Conservation (phyloP, 352 stramenopile genomes). For the Phytophthora meadii region DNA sequence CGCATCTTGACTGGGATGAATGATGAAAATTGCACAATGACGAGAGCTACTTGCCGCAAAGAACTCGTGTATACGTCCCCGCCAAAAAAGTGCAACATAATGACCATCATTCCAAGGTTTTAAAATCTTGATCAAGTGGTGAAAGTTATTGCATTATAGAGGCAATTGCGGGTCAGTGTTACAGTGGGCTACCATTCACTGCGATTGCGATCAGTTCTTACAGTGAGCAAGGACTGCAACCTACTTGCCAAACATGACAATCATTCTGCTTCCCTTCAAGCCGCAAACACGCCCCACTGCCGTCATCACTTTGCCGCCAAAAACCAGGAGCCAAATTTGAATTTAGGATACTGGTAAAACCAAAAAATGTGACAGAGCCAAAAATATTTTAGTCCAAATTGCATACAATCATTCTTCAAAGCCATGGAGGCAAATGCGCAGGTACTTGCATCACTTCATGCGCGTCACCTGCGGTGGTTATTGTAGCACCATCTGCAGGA, state of each 20-base stretch:
- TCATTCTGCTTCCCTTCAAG: not conserved
- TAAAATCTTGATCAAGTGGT: conserved; percentile 1
- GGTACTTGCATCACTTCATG: conserved; percentile 6
- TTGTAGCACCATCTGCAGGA: not conserved
- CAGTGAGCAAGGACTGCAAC: not conserved
- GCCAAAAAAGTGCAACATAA: conserved; percentile 2
- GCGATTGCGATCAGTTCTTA: not conserved
- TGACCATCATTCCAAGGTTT: conserved; percentile 1
- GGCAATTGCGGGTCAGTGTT: not conserved
- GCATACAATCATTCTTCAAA: not conserved
- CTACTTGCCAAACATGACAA: not conserved
- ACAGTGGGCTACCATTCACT: too few relatives aligned
- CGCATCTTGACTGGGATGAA: conserved; percentile 1
- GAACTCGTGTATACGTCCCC: not conserved
- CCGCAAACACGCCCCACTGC: not conserved
- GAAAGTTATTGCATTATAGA: not conserved
- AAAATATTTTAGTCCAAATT: conserved; percentile 3
- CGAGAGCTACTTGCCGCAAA: not conserved
- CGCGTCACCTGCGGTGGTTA: not conserved
- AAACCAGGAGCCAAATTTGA: conserved; percentile 1
- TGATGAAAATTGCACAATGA: not conserved
- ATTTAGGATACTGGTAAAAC: not conserved
- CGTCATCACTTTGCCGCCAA: conserved; percentile 3
- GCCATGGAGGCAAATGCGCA: conserved; percentile 31
- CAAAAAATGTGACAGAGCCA: conserved; percentile 1